These are phyloP conservation scores for Saccharomyces pastorianus DNA, from an alignment of 1,139 yeast genomes.

Conservation along the genomic window DNA sequence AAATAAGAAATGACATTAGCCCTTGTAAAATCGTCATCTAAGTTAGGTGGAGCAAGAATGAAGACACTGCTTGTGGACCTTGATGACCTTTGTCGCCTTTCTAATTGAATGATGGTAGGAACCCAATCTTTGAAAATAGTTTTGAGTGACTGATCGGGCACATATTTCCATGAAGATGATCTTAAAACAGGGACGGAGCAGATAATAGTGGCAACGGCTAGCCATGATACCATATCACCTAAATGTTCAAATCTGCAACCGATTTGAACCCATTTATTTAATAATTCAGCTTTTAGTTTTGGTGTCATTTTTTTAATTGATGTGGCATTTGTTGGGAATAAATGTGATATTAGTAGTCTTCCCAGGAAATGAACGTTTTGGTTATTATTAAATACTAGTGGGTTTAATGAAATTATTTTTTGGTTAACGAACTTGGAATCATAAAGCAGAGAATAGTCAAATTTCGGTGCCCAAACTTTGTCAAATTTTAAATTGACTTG, in stretches of 20 bases:
- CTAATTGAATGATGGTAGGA: conserved; percentile 84
- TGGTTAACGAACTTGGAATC: conserved; percentile 38
- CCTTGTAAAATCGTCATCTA: conserved; percentile 70
- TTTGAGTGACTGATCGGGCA: conserved; percentile 53
- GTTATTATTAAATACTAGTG: conserved; percentile 60
- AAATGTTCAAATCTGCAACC: conserved; percentile 70
- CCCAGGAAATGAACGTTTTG: conserved; percentile 71
- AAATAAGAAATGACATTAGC: conserved; percentile 81
- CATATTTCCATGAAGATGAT: conserved; percentile 66
- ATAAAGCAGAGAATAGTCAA: conserved; percentile 49
- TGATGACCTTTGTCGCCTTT: conserved; percentile 58
- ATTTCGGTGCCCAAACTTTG: conserved; percentile 65
- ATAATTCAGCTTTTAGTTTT: conserved; percentile 52
- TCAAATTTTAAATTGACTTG: conserved; percentile 51
- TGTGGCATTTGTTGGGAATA: conserved; percentile 37
- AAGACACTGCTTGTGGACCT: conserved; percentile 39
- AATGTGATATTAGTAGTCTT: conserved; percentile 59
- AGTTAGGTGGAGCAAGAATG: conserved; percentile 67
- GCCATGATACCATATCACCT: conserved; percentile 95
- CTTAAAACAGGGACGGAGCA: conserved; percentile 80
- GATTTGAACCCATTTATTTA: conserved; percentile 79
- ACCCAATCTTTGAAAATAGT: conserved; percentile 82
- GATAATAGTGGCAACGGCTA: conserved; percentile 76
- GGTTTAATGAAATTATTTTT: conserved; percentile 30
- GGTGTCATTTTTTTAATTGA: conserved; percentile 17